Base-by-base conservation (phyloP, 495 filamentous ascomycete species). In the Aspergillus avenaceus region DNA sequence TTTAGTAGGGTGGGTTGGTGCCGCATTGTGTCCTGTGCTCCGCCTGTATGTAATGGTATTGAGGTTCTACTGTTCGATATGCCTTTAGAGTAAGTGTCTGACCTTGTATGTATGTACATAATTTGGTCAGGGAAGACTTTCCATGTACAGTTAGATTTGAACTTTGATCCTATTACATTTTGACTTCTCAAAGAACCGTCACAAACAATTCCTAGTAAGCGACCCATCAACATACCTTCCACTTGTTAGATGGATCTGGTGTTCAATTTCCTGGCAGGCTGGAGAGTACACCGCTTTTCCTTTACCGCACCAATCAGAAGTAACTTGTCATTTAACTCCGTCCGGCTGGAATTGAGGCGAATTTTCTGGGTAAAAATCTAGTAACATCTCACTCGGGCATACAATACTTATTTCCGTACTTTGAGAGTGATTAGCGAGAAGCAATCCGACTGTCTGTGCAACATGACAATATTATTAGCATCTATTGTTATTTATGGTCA, bases 251-350 rank as follows among this genome's bases (percentile, higher is more conserved):
- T n/a, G n/a, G 12, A 23, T 37, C 26, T 43, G 24, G 18, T 28
- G 37, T 21, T 13, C 24, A 19, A 13, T 14, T 49, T 24, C 24
- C 26, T 28, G 8, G 24, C 23, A 32, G 28, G 22, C 37, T 49
- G n/a, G n/a, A n/a, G n/a, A n/a, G 45, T 48, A 49, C 52, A 54
- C 52, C 52, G 52, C 52, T 54, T 46, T 41, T 54, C 52, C 27
- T 12, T 19, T 34, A 29, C 34, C 37, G 50, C 36, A 11, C 50
- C 50, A 53, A 45, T 53, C 50, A 47, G 16, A 38, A 11, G 8
- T 5, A 18, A 26, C 12, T 12, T 41, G 18, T 41, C 37, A 8
- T 41, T 41, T n/a, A n/a, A n/a, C n/a, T n/a, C n/a, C n/a, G n/a
- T n/a, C n/a, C n/a, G 41, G 22, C 8, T 45, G 9, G 22, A 8